phyloP scores from a whole-genome alignment of 129 eudicot genomes.

The Saposhnikovia divaricata region DNA sequence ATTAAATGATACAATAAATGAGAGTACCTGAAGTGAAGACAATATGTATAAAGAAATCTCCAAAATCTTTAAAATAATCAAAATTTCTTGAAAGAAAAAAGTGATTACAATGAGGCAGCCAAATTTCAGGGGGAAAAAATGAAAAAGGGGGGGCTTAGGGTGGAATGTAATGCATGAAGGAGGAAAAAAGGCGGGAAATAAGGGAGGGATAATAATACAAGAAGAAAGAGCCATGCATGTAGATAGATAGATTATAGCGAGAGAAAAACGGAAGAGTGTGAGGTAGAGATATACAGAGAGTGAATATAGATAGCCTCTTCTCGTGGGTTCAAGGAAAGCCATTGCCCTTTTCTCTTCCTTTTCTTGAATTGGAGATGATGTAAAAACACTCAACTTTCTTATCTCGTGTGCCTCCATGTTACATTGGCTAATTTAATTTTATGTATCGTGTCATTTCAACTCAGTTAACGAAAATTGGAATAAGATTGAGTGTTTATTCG shows the following conservation, averaged over 20 bases:
- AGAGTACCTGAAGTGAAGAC: not conserved
- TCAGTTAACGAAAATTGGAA: too few species aligned
- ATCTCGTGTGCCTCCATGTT: too few species aligned
- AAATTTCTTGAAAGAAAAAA: not conserved
- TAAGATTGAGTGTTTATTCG: too few species aligned
- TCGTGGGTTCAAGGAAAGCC: not conserved
- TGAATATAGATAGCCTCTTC: not conserved
- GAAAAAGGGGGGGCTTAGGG: not conserved
- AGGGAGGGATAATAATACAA: not conserved
- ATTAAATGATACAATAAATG: not conserved
- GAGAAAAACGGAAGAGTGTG: not conserved
- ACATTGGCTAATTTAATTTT: too few species aligned
- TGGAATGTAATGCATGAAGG: conserved; percentile 1
- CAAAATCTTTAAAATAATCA: not conserved
- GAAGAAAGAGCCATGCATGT: not conserved
- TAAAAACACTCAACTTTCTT: too few species aligned
- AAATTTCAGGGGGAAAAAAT: not conserved
- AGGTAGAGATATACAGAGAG: not conserved
- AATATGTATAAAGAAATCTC: not conserved
- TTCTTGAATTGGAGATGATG: too few species aligned
- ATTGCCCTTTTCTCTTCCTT: not conserved
- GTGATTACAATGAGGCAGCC: not conserved
- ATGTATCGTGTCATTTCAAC: too few species aligned
- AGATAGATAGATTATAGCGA: not conserved
- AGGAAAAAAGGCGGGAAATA: not conserved